These are phyloP conservation scores for Metschnikowia borealis DNA, from an alignment of 805 yeast genomes.

Conservation along the genomic window DNA sequence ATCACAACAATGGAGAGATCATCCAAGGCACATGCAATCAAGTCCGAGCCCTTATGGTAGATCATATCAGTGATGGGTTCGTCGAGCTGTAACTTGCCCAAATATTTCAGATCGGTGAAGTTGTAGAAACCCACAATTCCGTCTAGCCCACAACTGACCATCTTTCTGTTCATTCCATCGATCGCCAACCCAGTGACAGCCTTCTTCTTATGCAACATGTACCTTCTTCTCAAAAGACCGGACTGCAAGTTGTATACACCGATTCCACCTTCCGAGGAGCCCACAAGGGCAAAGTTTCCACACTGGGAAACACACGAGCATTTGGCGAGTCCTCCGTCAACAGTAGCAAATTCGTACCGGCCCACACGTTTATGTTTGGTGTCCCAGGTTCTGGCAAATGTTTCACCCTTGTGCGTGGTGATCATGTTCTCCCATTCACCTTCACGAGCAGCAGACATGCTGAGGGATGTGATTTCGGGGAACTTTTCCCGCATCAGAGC, in stretches of 20 bases:
- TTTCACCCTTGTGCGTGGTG: slow-evolving; percentile 82
- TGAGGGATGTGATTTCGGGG: slow-evolving; percentile 68
- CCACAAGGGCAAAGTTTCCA: slow-evolving; percentile 92
- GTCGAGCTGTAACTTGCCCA: slow-evolving; percentile 64
- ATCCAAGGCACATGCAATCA: slow-evolving; percentile 82
- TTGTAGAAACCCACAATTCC: slow-evolving; percentile 86
- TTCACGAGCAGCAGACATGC: slow-evolving; percentile 69
- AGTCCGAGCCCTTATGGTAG: slow-evolving; percentile 77
- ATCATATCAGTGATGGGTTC: slow-evolving; percentile 76
- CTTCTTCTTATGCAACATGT: slow-evolving; percentile 60
- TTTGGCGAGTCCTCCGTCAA: slow-evolving; percentile 75
- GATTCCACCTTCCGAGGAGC: slow-evolving; percentile 81
- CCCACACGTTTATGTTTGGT: slow-evolving; percentile 77
- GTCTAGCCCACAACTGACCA: slow-evolving; percentile 86
- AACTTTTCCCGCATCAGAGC: slow-evolving; percentile 60
- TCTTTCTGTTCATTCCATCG: slow-evolving; percentile 84
- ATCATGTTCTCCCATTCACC: slow-evolving; percentile 93
- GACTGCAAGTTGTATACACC: slow-evolving; percentile 88
- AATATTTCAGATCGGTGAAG: slow-evolving; percentile 63
- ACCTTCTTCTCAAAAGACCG: slow-evolving; percentile 72
- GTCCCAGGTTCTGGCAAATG: slow-evolving; percentile 89
- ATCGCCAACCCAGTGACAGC: slow-evolving; percentile 85
- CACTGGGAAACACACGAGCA: slow-evolving; percentile 81
- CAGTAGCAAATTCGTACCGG: slow-evolving; percentile 60
- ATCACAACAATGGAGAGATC: slow-evolving; percentile 79